phyloP scores from a whole-genome alignment of 2,329 filamentous ascomycete genomes.

The Beauveria pseudobassiana region DNA sequence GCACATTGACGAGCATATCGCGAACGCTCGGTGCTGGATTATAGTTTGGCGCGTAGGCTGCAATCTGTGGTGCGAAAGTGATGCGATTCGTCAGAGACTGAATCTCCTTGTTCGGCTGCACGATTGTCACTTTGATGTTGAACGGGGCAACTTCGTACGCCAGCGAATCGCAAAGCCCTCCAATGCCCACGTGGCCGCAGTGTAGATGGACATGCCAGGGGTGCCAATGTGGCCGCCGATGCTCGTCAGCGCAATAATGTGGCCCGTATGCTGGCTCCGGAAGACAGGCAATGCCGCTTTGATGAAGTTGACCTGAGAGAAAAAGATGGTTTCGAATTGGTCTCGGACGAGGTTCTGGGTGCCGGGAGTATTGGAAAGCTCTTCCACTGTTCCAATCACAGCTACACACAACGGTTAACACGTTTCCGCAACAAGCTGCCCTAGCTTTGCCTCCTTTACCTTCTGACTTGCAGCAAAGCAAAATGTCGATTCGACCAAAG shows the following conservation, averaged over 20 bases:
- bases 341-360: constrained; percentile 76
- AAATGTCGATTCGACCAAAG: constrained; percentile 82
- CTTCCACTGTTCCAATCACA: constrained; percentile 84
- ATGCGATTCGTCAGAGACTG: constrained; percentile 81
- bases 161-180: constrained; percentile 91
- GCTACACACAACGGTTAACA: constrained; percentile 37
- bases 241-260: constrained; percentile 83
- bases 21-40: constrained; percentile 68
- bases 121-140: constrained; percentile 91
- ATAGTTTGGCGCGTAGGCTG: constrained; percentile 34
- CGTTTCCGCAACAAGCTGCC: not conserved
- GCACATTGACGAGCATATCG: constrained; percentile 71
- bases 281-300: constrained; percentile 78
- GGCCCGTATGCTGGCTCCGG: constrained; percentile 72
- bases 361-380: constrained; percentile 65
- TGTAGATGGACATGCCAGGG: constrained; percentile 84
- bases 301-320: constrained; percentile 93
- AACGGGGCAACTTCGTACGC: constrained; percentile 96
- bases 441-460: constrained; percentile 38
- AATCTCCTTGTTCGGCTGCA: constrained; percentile 93
- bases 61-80: constrained; percentile 71
- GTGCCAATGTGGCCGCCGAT: constrained; percentile 90
- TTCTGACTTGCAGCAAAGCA: constrained; percentile 85
- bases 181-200: constrained; percentile 86
- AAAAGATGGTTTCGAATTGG: constrained; percentile 93